Conservation (phyloP, 1,139 yeast genomes). For the Geotrichum aggregatum region DNA sequence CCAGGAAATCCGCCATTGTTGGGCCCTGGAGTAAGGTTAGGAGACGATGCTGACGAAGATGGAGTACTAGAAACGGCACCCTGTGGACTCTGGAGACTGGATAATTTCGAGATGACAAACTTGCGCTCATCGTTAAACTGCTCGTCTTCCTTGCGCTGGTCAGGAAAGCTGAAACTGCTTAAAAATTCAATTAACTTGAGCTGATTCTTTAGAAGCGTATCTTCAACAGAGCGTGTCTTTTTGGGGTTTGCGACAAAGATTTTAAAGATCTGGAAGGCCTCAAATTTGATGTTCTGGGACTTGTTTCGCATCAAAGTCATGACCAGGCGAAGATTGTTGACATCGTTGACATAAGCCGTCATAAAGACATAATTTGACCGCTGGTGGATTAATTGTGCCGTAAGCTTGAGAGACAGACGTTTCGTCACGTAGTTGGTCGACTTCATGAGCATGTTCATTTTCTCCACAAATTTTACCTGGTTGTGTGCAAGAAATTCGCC, state of each 20-base stretch:
- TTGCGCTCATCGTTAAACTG: conserved; percentile 74
- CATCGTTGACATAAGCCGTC: conserved; percentile 72
- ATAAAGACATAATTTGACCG: conserved; percentile 69
- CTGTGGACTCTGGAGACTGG: conserved; percentile 42
- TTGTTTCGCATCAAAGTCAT: conserved; percentile 86
- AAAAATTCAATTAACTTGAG: conserved; percentile 69
- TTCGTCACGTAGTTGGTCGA: conserved; percentile 85
- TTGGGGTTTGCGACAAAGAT: conserved; percentile 91
- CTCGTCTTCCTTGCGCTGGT: conserved; percentile 56
- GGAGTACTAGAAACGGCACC: conserved; percentile 7
- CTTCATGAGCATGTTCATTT: conserved; percentile 64
- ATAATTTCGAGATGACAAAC: conserved; percentile 71
- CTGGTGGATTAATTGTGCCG: conserved; percentile 70
- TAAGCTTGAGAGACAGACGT: conserved; percentile 78
- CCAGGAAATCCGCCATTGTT: conserved; percentile 6
- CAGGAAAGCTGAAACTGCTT: conserved; percentile 54
- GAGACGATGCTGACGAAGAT: conserved; percentile 18
- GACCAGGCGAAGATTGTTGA: conserved; percentile 75
- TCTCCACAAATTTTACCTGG: conserved; percentile 49
- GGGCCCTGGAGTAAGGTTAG: conserved; percentile 21
- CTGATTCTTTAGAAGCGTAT: conserved; percentile 77
- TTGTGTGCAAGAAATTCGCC: conserved; percentile 57
- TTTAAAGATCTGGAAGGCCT: conserved; percentile 90
- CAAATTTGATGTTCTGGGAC: conserved; percentile 81
- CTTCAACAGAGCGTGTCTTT: conserved; percentile 72